Conservation (phyloP, 208 protist species). For the Leishmania turanica region DNA sequence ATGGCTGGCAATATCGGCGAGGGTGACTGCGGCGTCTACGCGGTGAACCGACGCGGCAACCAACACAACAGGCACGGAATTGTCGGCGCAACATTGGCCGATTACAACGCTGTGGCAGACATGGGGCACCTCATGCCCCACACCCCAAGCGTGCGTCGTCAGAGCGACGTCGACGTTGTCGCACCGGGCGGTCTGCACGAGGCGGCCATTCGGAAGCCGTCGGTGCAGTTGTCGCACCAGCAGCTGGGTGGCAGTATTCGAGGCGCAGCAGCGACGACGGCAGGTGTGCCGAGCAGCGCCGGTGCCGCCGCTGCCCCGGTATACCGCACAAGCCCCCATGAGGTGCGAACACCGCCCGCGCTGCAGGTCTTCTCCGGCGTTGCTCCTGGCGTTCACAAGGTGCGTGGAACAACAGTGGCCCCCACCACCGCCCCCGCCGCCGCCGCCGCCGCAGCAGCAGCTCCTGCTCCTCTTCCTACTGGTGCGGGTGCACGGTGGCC, state of each 20-base stretch:
- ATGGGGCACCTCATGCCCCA: constrained; percentile 23
- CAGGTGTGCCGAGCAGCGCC: background rate
- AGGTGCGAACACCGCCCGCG: constrained; percentile 25
- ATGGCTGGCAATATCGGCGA: background rate
- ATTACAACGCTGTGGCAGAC: background rate
- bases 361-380: constrained; percentile 23
- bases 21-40: constrained; percentile 1
- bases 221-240: constrained; percentile 13
- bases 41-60: background rate
- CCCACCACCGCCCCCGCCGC: background rate
- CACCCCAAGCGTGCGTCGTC: constrained; percentile 19
- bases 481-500: background rate
- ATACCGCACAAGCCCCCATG: constrained; percentile 22
- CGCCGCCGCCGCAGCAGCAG: background rate
- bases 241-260: background rate
- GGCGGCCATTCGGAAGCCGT: constrained; percentile 9
- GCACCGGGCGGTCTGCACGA: background rate
- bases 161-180: background rate
- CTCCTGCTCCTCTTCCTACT: background rate
- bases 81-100: background rate
- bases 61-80: background rate
- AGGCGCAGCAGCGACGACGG: background rate
- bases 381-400: background rate
- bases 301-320: background rate
- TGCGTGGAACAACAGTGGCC: background rate